Percentiles rank a stretch among this genome's conserved stretches.
Evolutionary conservation across 2,329 filamentous ascomycete species (phyloP).

Genomic region (Fusarium algeriense): DNA sequence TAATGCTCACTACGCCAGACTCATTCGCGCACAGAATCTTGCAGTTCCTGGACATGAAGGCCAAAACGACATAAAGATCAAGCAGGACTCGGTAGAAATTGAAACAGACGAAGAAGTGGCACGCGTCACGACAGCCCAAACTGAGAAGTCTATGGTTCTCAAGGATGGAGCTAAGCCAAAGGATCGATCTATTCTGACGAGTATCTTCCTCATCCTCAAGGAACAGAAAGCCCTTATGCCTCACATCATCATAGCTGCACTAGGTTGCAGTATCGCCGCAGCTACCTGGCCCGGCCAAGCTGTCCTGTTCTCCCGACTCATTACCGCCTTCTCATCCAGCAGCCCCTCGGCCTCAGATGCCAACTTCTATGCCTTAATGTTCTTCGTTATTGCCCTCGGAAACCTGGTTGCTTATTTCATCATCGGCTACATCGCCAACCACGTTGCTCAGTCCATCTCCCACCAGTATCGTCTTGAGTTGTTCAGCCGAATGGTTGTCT

Average conservation of each 20-base stretch:
- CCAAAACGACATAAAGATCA: neutral
- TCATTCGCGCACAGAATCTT: constrained; percentile 41
- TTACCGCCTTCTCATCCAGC: constrained; percentile 44
- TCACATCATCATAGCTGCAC: neutral
- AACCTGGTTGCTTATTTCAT: constrained; percentile 39
- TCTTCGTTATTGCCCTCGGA: constrained; percentile 45
- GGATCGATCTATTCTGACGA: constrained; percentile 17
- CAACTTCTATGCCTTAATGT: constrained; percentile 55
- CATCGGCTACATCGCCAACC: constrained; percentile 36
- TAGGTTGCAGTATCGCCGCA: constrained; percentile 29
- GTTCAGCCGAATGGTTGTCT: constrained; percentile 47
- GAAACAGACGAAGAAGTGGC: neutral
- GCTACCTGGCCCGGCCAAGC: constrained; percentile 51
- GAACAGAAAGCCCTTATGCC: constrained; percentile 29
- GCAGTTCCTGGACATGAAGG: neutral
- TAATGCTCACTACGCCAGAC: constrained; percentile 31
- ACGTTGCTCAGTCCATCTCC: constrained; percentile 32
- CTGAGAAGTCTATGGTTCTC: neutral
- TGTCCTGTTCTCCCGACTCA: constrained; percentile 49
- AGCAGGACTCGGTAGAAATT: neutral
- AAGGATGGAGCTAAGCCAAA: neutral
- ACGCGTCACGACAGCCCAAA: constrained; percentile 10
- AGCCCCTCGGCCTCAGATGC: constrained; percentile 20
- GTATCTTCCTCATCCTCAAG: constrained; percentile 24
- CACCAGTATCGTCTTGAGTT: constrained; percentile 47